Percentiles rank a stretch among this genome's conserved stretches.
These are phyloP conservation scores for Rhizophora apiculata DNA, from an alignment of 345 rosid species.

Conservation along the genomic window DNA sequence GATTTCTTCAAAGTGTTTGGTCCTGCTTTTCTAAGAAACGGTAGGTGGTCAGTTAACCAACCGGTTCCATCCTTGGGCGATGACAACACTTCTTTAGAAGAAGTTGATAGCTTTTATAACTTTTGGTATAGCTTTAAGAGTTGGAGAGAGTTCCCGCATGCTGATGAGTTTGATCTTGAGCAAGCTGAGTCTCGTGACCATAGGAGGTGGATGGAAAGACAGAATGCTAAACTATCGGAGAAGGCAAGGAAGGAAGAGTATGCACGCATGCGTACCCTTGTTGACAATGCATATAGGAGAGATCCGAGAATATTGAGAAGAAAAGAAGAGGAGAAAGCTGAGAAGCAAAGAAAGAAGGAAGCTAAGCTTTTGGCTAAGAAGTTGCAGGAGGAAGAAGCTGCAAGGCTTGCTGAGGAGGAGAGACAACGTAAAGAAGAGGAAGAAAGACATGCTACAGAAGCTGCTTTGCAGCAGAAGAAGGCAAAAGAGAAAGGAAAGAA, in stretches of 20 bases:
- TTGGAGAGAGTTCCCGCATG: slow-evolving; percentile 99
- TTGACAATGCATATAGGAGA: slow-evolving; percentile 86
- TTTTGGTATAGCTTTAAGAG: slow-evolving; percentile 93
- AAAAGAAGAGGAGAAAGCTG: slow-evolving; percentile 82
- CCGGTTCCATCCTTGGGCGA: slow-evolving; percentile 76
- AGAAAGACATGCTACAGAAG: slow-evolving; percentile 73
- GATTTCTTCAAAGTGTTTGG: slow-evolving; percentile 96
- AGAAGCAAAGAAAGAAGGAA: slow-evolving; percentile 83
- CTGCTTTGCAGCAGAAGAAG: slow-evolving; percentile 78
- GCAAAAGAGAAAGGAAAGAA: slow-evolving; percentile 90
- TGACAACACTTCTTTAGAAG: slow-evolving; percentile 59
- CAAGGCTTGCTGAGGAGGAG: slow-evolving; percentile 81
- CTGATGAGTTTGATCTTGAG: slow-evolving; percentile 92
- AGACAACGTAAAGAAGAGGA: slow-evolving; percentile 70
- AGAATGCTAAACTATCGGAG: slow-evolving; percentile 76
- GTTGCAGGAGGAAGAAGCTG: slow-evolving; percentile 88
- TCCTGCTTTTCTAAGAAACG: slow-evolving; percentile 96
- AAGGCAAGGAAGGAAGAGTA: slow-evolving; percentile 95
- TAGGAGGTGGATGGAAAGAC: slow-evolving; percentile 99
- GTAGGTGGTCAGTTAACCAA: slow-evolving; percentile 89
- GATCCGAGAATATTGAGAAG: slow-evolving; percentile 84
- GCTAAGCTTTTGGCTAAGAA: slow-evolving; percentile 80
- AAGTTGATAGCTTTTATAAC: slow-evolving; percentile 74
- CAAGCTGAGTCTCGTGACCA: slow-evolving; percentile 97
- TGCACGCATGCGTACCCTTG: slow-evolving; percentile 75